A percentile compares a stretch with the other conserved stretches of the same genome.
These are phyloP conservation scores for Telfairia occidentalis DNA, from an alignment of 331 rosid species.

Conservation along the genomic window DNA sequence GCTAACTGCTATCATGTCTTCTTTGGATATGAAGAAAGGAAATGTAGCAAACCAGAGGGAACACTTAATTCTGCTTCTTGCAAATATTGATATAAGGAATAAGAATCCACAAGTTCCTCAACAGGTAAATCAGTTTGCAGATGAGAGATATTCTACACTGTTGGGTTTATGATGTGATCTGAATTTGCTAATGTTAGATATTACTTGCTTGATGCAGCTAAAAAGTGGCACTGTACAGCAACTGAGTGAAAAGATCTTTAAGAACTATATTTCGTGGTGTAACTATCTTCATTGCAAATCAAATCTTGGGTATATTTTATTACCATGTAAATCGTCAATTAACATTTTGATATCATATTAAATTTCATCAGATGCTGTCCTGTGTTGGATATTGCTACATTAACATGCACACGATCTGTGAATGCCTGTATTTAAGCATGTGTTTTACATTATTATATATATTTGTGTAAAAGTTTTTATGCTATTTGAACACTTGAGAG, in stretches of 20 bases:
- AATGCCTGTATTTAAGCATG: background rate
- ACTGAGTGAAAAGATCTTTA: constrained; percentile 43
- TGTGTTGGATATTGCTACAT: background rate
- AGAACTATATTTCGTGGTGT: constrained; percentile 90
- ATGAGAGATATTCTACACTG: constrained; percentile 9
- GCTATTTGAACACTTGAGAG: background rate
- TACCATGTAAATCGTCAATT: constrained; percentile 14
- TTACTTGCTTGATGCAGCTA: constrained; percentile 49
- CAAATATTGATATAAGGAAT: constrained; percentile 56
- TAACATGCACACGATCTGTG: background rate
- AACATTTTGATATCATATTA: constrained; percentile 11
- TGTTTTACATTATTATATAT: background rate
- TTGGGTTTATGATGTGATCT: constrained; percentile 5
- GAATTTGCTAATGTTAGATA: background rate
- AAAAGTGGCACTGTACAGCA: constrained; percentile 35
- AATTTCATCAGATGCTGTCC: background rate
- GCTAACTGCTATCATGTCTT: constrained; percentile 22
- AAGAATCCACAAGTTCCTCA: constrained; percentile 18
- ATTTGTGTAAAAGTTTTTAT: background rate
- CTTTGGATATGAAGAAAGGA: constrained; percentile 67
- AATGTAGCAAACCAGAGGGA: constrained; percentile 97
- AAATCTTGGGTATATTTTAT: constrained; percentile 41
- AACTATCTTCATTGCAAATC: constrained; percentile 53
- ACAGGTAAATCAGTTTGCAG: constrained; percentile 33
- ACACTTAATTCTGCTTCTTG: constrained; percentile 82